Conservation (phyloP, 805 yeast genomes). For the Dipodascopsis uninucleata region DNA sequence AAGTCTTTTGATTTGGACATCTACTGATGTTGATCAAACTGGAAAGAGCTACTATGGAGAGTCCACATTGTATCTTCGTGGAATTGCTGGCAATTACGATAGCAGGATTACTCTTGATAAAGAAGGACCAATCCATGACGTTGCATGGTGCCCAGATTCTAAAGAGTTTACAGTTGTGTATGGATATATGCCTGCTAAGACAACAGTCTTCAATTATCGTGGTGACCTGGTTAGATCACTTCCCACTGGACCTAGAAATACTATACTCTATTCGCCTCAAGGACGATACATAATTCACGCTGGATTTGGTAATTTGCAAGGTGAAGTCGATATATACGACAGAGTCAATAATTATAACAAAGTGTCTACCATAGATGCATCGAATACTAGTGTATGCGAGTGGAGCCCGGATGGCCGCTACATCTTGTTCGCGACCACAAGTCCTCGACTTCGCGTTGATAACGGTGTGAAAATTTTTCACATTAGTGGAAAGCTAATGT, state of each 20-base stretch:
- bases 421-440: slow-evolving; percentile 90
- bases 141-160: slow-evolving; percentile 94
- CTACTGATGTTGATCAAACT: slow-evolving; percentile 91
- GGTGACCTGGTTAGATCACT: slow-evolving; percentile 81
- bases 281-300: slow-evolving; percentile 88
- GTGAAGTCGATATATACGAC: slow-evolving; percentile 91
- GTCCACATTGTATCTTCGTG: slow-evolving; percentile 82
- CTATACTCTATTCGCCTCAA: slow-evolving; percentile 88
- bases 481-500: slow-evolving; percentile 71
- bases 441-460: slow-evolving; percentile 95
- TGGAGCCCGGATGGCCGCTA: slow-evolving; percentile 98
- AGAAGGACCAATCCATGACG: slow-evolving; percentile 97
- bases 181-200: slow-evolving; percentile 96
- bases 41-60: slow-evolving; percentile 97
- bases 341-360: slow-evolving; percentile 79
- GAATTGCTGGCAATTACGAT: slow-evolving; percentile 89
- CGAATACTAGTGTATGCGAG: slow-evolving; percentile 93
- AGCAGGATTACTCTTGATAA: slow-evolving; percentile 80
- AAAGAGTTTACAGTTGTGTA: slow-evolving; percentile 96
- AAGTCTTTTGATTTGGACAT: slow-evolving; percentile 85
- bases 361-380: slow-evolving; percentile 78
- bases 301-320: slow-evolving; percentile 97
- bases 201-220: slow-evolving; percentile 89
- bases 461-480: slow-evolving; percentile 95
- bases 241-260: slow-evolving; percentile 84